Base-by-base conservation (phyloP, 805 yeast species). In the Candida argentea region DNA sequence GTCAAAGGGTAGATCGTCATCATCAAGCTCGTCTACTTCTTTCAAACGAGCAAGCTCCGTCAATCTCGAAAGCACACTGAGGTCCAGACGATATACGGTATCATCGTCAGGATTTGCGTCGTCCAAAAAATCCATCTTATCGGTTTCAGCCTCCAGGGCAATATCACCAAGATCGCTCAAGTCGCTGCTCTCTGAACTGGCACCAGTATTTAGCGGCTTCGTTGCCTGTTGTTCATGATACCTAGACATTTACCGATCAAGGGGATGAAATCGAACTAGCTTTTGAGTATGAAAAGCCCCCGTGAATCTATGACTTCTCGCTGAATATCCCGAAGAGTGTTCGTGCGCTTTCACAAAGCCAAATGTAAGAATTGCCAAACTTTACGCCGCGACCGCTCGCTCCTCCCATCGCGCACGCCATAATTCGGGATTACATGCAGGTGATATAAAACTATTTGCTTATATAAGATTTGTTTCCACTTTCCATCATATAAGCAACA, bases 91-190 rank as follows among this genome's bases (percentile, higher is more conserved):
- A 10, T 18, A 18, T 10, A 7, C 20, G 16, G 35, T 49, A 13
- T 43, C 50, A 10, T 38, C 30, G 28, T 30, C 35, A 16, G 34
- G 32, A 40, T 33, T 55, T 48, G 36, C 55, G 31, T 56, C 62
- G 14, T 62, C 65, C 35, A 64, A 46, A 34, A 57, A 61, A 34
- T 74, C 89, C 83, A 85, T 73, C 42, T 73, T 78, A 46, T 86
- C 95, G 0, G 96, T 86, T 48, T 86, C 96, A 11, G 91, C 94
- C 52, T 86, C 95, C 10, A 91, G 78, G 31, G 66, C 75, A 32
- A 71, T 61, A 30, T 72, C 79, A 26, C 70, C 74, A 36, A 73
- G 50, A 31, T 73, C 81, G 22, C 66, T 59, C 25, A 61, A 46
- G 33, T 61, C 68, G 6, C 63, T 56, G 42, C 65, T 58, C 23